Evolutionary conservation across 208 protist species (phyloP).

Genomic region (Crithidia brevicula): DNA sequence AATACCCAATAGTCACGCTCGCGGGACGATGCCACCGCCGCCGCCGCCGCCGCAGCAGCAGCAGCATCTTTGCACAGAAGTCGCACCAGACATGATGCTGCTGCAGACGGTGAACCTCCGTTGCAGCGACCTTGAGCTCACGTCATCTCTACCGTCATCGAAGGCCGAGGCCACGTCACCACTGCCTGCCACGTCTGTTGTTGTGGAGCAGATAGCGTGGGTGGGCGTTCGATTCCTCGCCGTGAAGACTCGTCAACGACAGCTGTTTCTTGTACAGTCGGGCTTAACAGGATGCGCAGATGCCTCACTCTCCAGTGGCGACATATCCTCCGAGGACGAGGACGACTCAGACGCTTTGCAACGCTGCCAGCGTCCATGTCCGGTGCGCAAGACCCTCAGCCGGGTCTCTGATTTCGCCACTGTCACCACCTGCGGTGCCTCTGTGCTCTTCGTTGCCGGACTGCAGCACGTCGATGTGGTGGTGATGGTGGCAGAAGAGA

Average conservation of each 20-base stretch:
- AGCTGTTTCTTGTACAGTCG: constrained; percentile 22
- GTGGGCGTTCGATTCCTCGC: constrained; percentile 15
- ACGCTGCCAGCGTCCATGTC: neutral
- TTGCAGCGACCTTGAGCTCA: neutral
- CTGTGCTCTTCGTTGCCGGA: constrained; percentile 19
- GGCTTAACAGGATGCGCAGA: constrained; percentile 1
- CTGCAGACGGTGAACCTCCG: constrained; percentile 16
- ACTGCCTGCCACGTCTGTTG: neutral
- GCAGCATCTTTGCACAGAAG: neutral
- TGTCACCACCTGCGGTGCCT: neutral
- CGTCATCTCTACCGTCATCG: neutral
- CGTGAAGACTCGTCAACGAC: constrained; percentile 21
- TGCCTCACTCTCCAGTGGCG: neutral
- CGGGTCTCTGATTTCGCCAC: constrained; percentile 21
- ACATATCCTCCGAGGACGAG: neutral
- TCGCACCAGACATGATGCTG: constrained; percentile 35
- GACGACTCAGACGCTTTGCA: neutral
- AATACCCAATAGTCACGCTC: too few relatives aligned
- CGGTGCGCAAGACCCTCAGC: constrained; percentile 8
- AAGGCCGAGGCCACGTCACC: neutral
- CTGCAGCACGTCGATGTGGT: constrained; percentile 13
- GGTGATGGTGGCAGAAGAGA: neutral
- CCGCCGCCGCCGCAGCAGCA: neutral
- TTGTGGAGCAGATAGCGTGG: constrained; percentile 19
- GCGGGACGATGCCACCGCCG: too few relatives aligned